Conservation (phyloP, 441 rosid genomes). For the Populus hybrid region DNA sequence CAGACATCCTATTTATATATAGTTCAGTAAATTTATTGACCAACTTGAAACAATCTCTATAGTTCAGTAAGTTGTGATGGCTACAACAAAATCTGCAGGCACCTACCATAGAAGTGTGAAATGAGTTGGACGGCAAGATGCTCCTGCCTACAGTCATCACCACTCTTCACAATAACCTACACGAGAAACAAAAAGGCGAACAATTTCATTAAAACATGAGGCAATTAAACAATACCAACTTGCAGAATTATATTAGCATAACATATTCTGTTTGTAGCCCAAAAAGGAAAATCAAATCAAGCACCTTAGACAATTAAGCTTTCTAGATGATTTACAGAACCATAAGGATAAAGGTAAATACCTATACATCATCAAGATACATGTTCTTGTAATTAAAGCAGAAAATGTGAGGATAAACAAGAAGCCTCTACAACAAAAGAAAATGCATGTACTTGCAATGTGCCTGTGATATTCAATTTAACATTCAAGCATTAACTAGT, state of each 20-base stretch:
- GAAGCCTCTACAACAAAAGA: neutral
- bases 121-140: slow-evolving; percentile 97
- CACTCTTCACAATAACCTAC: slow-evolving; percentile 90
- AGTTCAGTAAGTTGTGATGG: neutral
- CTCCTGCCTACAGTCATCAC: slow-evolving; percentile 98
- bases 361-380: neutral
- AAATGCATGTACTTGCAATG: neutral
- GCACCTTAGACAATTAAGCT: slow-evolving; percentile 1
- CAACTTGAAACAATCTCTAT: neutral
- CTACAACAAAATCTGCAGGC: neutral
- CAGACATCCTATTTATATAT: too few relatives aligned
- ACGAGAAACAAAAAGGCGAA: slow-evolving; percentile 21
- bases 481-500: neutral
- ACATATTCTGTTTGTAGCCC: neutral
- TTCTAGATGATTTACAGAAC: neutral
- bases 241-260: neutral
- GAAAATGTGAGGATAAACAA: neutral
- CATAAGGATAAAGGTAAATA: neutral
- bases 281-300: slow-evolving; percentile 12
- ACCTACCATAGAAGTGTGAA: slow-evolving; percentile 89
- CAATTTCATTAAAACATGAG: slow-evolving; percentile 11
- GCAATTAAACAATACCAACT: slow-evolving; percentile 8
- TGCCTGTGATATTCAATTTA: neutral
- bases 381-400: neutral
- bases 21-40: neutral